Percentiles rank a stretch among this genome's conserved stretches.
phyloP scores from a whole-genome alignment of 495 filamentous ascomycete genomes.

The Annulohypoxylon nitens region DNA sequence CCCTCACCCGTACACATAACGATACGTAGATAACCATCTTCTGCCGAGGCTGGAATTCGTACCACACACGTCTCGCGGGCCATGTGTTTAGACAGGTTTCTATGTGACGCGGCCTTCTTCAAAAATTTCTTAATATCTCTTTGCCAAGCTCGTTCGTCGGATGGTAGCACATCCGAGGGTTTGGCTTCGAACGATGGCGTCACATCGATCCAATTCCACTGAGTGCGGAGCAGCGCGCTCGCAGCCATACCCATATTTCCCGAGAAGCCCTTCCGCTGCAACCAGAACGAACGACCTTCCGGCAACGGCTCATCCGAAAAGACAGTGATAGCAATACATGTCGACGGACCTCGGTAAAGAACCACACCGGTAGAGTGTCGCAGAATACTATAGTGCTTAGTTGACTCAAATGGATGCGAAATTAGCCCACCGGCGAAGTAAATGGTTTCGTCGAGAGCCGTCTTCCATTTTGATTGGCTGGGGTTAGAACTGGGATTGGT shows the following conservation, averaged over 20 bases:
- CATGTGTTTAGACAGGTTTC: constrained; percentile 60
- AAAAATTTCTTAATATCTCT: constrained; percentile 71
- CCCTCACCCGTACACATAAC: constrained; percentile 67
- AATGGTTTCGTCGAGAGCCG: constrained; percentile 67
- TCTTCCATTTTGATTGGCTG: constrained; percentile 53
- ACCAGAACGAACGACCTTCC: constrained; percentile 69
- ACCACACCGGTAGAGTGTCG: constrained; percentile 73
- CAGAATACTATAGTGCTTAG: constrained; percentile 74
- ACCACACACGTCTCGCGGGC: constrained; percentile 72
- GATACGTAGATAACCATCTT: constrained; percentile 76
- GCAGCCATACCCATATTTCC: constrained; percentile 77
- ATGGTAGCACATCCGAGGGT: constrained; percentile 59
- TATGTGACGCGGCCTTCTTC: constrained; percentile 61
- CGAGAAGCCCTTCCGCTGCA: constrained; percentile 75
- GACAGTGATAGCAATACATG: constrained; percentile 71
- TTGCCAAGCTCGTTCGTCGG: constrained; percentile 74
- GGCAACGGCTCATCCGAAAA: constrained; percentile 71
- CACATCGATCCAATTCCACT: constrained; percentile 72
- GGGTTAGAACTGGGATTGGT: background rate
- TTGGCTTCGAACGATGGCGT: constrained; percentile 66
- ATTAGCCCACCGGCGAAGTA: constrained; percentile 75
- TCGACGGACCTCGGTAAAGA: constrained; percentile 73
- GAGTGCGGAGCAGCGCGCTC: constrained; percentile 69
- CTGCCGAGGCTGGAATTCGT: constrained; percentile 70
- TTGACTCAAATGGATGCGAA: constrained; percentile 71